Base-by-base conservation (phyloP, 1,284 basidiomycete genomes). In the Moniliophthora roreri region DNA sequence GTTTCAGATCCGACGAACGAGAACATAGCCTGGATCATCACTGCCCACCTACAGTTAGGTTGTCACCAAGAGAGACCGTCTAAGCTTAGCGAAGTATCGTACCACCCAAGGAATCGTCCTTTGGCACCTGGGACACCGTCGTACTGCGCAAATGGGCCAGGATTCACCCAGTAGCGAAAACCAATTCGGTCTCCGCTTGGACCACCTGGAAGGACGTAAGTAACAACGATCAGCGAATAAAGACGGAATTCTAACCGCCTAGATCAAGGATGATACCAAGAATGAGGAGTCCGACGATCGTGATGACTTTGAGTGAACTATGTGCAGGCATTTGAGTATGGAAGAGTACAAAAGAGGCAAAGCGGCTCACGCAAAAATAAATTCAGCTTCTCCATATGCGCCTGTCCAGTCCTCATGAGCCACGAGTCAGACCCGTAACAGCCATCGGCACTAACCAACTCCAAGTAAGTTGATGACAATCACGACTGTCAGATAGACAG, bases 1-100 rank as follows among this genome's bases (percentile, higher is more conserved):
- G 94, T 88, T 68, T 95, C 93, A 8, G 91, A 93, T 47, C 84
- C 81, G 57, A 85, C 83, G 74, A 86, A 94, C 10, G 87, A 89
- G 75, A 95, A 95, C 1, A 90, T 90, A 10, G 91, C 91, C 61
- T 88, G 83, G 1, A 82, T 80, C 71, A 86, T 74, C 34, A 85
- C 84, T 23, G 82, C 78, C 81, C 84, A 56, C 54, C 52, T 54
- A 21, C 26, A n/a, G 10, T n/a, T 32, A 6, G 18, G 23, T 8
- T 8, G 35, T 26, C 5, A 23, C 23, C 3, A 13, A n/a, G 13
- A 3, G 23, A 9, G 24, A 32, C 26, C 5, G 1, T 23, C 8
- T 32, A 15, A 23, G 24, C 10, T 26, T 15, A 16, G 32, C 7
- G 13, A 23, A 35, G 32, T 20, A 7, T 15, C 54, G 40, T n/a